phyloP scores from a whole-genome alignment of 1,139 yeast genomes.

The Hemisphaericaspora xylanilytica region DNA sequence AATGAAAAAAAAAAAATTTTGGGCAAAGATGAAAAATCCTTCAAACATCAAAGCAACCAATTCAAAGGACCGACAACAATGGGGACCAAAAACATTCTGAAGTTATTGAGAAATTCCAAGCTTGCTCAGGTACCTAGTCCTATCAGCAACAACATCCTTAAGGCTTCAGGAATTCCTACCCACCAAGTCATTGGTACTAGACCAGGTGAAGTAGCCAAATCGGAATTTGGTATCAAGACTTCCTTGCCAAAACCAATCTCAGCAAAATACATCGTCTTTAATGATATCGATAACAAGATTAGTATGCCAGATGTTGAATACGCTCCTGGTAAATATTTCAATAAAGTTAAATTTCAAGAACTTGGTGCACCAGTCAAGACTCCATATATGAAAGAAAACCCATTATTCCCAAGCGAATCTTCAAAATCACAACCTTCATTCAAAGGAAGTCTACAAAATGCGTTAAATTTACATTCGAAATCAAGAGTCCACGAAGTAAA shows the following conservation, averaged over 20 bases:
- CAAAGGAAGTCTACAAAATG: conserved; percentile 28
- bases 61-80: conserved; percentile 11
- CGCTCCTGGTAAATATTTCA: conserved; percentile 39
- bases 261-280: conserved; percentile 40
- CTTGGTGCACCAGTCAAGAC: conserved; percentile 37
- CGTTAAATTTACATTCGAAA: conserved; percentile 31
- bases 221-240: conserved; percentile 45
- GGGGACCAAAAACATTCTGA: conserved; percentile 20
- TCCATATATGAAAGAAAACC: conserved; percentile 29
- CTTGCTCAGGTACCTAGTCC: conserved; percentile 50
- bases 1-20: conserved; percentile 3
- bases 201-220: conserved; percentile 40
- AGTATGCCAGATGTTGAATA: conserved; percentile 52
- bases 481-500: conserved; percentile 28
- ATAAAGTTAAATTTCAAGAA: conserved; percentile 44
- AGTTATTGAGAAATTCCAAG: conserved; percentile 42
- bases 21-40: background rate
- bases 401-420: conserved; percentile 30
- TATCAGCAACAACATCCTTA: conserved; percentile 33
- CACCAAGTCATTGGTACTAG: conserved; percentile 48
- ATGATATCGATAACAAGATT: conserved; percentile 43
- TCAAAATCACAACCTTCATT: conserved; percentile 20
- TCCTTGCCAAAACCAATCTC: conserved; percentile 46
- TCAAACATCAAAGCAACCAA: background rate
- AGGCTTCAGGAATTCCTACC: conserved; percentile 33